Evolutionary conservation across 2,329 filamentous ascomycete species (phyloP).

Genomic region (Aspergillus novofumigatus): DNA sequence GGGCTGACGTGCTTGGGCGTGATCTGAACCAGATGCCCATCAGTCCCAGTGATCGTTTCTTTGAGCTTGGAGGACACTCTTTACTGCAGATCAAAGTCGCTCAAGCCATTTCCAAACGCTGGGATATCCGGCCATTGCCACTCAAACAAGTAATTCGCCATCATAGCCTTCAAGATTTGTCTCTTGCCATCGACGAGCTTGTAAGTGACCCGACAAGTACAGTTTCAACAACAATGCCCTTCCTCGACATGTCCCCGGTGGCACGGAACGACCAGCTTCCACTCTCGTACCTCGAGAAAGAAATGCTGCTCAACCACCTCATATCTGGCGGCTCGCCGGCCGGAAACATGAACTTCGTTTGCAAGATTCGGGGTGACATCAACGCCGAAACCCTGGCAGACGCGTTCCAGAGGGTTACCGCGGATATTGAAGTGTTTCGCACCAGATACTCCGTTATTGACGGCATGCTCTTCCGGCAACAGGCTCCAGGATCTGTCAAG

Average conservation of each 20-base stretch:
- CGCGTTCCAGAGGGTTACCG: neutral
- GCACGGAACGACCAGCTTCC: neutral
- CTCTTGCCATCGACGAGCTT: neutral
- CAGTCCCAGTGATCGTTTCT: conserved; percentile 6
- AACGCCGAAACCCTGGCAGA: neutral
- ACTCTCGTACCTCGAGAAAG: neutral
- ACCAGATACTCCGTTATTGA: neutral
- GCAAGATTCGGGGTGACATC: neutral
- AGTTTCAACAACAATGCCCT: neutral
- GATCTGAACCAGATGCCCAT: neutral
- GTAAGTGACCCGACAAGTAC: neutral
- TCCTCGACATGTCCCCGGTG: neutral
- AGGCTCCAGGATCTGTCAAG: neutral
- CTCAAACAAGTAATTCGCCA: neutral
- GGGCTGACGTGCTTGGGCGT: conserved; percentile 2
- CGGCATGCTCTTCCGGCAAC: neutral
- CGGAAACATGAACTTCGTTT: neutral
- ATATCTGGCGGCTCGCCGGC: neutral
- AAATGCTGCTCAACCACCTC: neutral
- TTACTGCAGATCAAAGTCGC: conserved; percentile 10
- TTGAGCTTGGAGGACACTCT: conserved; percentile 14
- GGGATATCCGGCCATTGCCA: neutral
- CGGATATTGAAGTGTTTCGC: neutral
- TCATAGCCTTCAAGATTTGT: neutral
- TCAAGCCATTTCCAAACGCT: neutral